These are phyloP conservation scores for Ceratobasidium papillatum DNA, from an alignment of 1,284 basidiomycete species.

Conservation along the genomic window DNA sequence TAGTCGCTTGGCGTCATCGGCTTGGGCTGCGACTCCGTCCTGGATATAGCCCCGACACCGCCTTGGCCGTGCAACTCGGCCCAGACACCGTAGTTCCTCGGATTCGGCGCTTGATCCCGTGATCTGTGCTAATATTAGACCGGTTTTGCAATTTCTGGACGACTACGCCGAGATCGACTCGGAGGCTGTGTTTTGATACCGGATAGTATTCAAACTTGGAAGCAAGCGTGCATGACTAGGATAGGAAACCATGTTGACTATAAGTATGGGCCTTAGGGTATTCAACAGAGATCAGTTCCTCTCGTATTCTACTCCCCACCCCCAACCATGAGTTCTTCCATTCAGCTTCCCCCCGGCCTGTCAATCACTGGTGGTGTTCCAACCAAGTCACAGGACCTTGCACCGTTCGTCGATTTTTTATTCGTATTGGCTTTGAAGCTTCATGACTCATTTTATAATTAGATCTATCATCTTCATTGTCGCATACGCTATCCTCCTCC, in stretches of 20 bases:
- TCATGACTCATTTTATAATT: not conserved
- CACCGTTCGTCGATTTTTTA: not conserved
- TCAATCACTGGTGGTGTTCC: slow-evolving; percentile 34
- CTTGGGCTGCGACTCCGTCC: not conserved
- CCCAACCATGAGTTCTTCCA: not conserved
- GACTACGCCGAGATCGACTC: not conserved
- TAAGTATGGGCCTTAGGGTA: not conserved
- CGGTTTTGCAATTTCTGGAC: not conserved
- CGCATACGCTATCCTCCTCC: slow-evolving; percentile 27
- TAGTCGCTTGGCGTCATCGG: not conserved
- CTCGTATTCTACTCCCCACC: not conserved
- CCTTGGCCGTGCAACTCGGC: not conserved
- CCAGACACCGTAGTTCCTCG: slow-evolving; percentile 1
- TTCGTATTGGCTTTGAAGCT: not conserved
- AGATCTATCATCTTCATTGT: slow-evolving; percentile 34
- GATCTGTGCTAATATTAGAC: not conserved
- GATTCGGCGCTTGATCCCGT: not conserved
- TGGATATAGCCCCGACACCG: not conserved
- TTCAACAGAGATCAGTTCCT: not conserved
- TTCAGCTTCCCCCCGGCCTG: not conserved
- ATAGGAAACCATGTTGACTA: not conserved
- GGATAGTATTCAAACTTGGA: not conserved
- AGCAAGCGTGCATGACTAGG: not conserved
- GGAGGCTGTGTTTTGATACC: not conserved
- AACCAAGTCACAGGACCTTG: slow-evolving; percentile 32